Evolutionary conservation across 495 filamentous ascomycete species (phyloP), one percentile per base, ranked within the genome.

Genomic region (Xanthoparmelia taractica): DNA sequence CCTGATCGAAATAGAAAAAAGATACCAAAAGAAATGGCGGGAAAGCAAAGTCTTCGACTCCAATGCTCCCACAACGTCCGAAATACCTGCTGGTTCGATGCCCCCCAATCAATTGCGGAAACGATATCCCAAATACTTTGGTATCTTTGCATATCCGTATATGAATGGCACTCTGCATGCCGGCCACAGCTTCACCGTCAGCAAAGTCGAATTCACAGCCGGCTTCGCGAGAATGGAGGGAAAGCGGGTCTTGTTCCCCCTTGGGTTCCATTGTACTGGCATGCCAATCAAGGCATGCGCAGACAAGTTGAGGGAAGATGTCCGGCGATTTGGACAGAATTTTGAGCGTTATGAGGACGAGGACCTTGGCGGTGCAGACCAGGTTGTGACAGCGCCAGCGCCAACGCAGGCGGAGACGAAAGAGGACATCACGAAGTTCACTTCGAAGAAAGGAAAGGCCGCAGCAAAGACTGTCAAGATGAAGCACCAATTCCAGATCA

Each of bases 221-320:
- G 90, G 92, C 41, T 88, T 87, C 66, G 85, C 87, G 45, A 79
- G 93, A 43, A 95, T 97, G 92, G 84, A 94, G 74, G 94, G 94
- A 65, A 90, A 90, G 77, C 80, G 87, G 54, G 80, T 84, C 63
- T 79, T 97, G 52, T 97, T 93, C 74, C 94, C 94, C 59, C 84
- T 90, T 57, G 95, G 94, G 18, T 97, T 89, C 76, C 94, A 98
- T 77, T 95, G 91, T 76, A 97, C 95, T 1, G 94, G 94, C 71
- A 93, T 98, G 85, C 92, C 94, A 7, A 97, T 98, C 77, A 97
- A 96, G 74, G 92, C 94, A 7, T 96, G 89, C 71, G 93, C 94
- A 33, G 94, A 98, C 76, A 97, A 97, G 77, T 85, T 98, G 41
- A 79, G 81, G 55, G 87, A 93, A 60, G 95, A 98, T 71, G 83